Evolutionary conservation across 352 stramenopile genomes (phyloP), one percentile per base, ranked within the genome.

Genomic region (Phytophthora pseudosyringae): DNA sequence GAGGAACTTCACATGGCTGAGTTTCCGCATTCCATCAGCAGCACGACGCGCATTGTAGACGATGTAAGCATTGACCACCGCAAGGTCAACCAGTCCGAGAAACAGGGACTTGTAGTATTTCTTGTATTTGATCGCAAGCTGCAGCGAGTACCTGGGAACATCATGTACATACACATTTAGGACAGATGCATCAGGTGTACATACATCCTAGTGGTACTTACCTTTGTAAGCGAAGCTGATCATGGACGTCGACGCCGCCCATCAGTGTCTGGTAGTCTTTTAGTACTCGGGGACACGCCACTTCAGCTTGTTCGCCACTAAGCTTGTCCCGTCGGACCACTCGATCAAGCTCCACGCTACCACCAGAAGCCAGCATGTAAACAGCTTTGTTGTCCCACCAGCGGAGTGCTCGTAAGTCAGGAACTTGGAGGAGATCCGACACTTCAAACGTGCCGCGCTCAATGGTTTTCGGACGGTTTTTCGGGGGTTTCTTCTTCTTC

Each of bases 181-280:
- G n/a, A n/a, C n/a, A n/a, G n/a, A n/a, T n/a, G n/a, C n/a, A n/a
- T n/a, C n/a, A n/a, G 6, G 5, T 50, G 44, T 54, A 41, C 18
- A 12, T 31, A 54, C 46, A 43, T 9, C 31, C 41, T 54, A 33
- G 0, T 3, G 5, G 6, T n/a, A 54, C 29, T 54, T 41, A 29
- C 13, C 31, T 41, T 39, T 41, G 46, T 31, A 43, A 12, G 1
- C 46, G 31, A 3, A 54, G 46, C 15, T 54, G 46, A 10, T 54
- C 28, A 28, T 54, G 46, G n/a, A 43, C 46, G 16, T 54, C 31
- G 13, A n/a, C n/a, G n/a, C n/a, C n/a, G n/a, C n/a, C n/a, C n/a
- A n/a, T n/a, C n/a, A n/a, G n/a, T n/a, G n/a, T 43, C 31, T 54
- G 46, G 15, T 54, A 54, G 31, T 43, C 32, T 15, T 54, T 54